These are phyloP conservation scores for Geranomyces variabilis DNA, from an alignment of 192 early-diverging fungal species.

Conservation along the genomic window DNA sequence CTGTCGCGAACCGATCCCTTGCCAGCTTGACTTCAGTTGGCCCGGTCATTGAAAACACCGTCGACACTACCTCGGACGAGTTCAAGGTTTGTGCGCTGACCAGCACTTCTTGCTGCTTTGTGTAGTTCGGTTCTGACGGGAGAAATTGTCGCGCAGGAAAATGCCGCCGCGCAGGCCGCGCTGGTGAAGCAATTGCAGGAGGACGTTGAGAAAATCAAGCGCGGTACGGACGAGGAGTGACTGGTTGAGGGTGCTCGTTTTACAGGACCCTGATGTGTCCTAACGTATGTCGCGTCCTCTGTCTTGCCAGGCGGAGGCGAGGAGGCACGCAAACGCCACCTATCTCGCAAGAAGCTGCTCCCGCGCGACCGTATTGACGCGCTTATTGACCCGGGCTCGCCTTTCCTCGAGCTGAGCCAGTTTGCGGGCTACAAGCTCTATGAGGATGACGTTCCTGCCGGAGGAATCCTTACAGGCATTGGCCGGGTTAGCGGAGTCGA, in stretches of 20 bases:
- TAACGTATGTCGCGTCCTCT: slow-evolving; percentile 1
- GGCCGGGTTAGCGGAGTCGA: slow-evolving; percentile 88
- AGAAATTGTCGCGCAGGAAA: slow-evolving; percentile 60
- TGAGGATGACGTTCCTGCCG: slow-evolving; percentile 81
- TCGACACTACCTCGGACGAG: slow-evolving; percentile 67
- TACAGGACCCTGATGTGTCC: neutral
- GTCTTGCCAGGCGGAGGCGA: slow-evolving; percentile 75
- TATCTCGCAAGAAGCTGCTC: slow-evolving; percentile 83
- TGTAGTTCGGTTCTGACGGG: neutral
- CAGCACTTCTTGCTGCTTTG: neutral
- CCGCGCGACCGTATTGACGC: slow-evolving; percentile 87
- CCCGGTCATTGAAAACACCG: slow-evolving; percentile 67
- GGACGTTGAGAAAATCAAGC: slow-evolving; percentile 71
- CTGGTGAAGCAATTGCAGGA: slow-evolving; percentile 68
- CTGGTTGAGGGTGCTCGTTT: neutral
- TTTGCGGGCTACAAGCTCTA: slow-evolving; percentile 86
- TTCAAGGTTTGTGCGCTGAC: slow-evolving; percentile 64
- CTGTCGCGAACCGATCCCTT: neutral
- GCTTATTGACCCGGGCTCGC: slow-evolving; percentile 79
- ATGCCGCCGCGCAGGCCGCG: slow-evolving; percentile 67
- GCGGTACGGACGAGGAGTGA: slow-evolving; percentile 54
- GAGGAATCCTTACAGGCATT: slow-evolving; percentile 95
- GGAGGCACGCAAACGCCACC: slow-evolving; percentile 80
- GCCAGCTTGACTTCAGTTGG: slow-evolving; percentile 32
- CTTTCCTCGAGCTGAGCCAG: slow-evolving; percentile 93